A percentile compares a stretch with the other conserved stretches of the same genome.
Evolutionary conservation across 176 grass and related monocot genomes (phyloP).

Genomic region (Oropetium thomaeum): DNA sequence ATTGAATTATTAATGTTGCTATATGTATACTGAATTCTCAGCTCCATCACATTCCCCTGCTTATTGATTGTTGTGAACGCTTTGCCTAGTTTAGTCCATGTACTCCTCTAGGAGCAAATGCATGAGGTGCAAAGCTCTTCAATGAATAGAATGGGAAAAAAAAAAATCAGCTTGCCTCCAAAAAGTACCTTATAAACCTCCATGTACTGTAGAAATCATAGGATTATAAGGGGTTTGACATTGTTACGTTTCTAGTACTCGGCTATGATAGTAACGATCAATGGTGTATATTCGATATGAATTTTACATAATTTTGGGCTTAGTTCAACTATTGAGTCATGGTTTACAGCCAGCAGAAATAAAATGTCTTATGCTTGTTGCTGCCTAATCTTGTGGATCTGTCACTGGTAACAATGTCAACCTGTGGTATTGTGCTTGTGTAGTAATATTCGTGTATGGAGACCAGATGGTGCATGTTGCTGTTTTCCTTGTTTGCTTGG

Average conservation of each 20-base stretch:
- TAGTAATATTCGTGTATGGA: background rate
- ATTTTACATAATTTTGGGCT: background rate
- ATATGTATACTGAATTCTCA: background rate
- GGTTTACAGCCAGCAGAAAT: background rate
- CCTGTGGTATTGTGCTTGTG: background rate
- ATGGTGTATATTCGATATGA: background rate
- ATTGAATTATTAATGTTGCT: background rate
- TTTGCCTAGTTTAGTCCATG: background rate
- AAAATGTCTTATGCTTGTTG: background rate
- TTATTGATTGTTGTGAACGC: background rate
- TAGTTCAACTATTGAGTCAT: background rate
- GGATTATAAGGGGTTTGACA: background rate
- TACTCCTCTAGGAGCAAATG: background rate
- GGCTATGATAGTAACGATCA: background rate
- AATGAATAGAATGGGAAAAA: background rate
- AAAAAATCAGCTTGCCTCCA: background rate
- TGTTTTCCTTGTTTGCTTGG: background rate
- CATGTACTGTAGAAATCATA: background rate
- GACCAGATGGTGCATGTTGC: background rate
- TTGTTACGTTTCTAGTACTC: background rate
- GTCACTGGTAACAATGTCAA: background rate
- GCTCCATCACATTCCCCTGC: background rate
- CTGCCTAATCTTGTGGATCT: background rate
- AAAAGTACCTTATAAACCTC: background rate
- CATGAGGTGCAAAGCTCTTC: background rate